Evolutionary conservation across 2,329 filamentous ascomycete species (phyloP).

Genomic region (Mycogone perniciosa): DNA sequence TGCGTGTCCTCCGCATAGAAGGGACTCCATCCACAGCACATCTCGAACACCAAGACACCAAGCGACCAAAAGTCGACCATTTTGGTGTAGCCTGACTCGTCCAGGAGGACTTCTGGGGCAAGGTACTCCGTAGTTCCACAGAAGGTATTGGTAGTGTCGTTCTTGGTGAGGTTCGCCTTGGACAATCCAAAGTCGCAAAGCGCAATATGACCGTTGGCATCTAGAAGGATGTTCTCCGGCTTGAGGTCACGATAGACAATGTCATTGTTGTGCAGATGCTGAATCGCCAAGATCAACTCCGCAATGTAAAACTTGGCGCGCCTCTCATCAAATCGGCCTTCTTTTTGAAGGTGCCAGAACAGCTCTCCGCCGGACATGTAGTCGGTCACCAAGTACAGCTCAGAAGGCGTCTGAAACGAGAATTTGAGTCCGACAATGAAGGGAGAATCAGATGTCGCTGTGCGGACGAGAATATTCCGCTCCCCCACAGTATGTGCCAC

Average conservation of each 20-base stretch:
- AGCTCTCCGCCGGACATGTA: constrained; percentile 99
- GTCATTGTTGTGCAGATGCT: constrained; percentile 92
- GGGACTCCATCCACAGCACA: constrained; percentile 99
- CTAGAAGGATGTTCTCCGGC: constrained; percentile 93
- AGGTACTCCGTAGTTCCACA: constrained; percentile 98
- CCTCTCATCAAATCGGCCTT: constrained; percentile 89
- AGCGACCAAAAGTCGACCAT: constrained; percentile 99
- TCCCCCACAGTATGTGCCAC: constrained; percentile 96
- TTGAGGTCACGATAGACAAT: constrained; percentile 98
- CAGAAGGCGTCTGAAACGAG: constrained; percentile 94
- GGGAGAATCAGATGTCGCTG: constrained; percentile 88
- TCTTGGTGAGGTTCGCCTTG: constrained; percentile 94
- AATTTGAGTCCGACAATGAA: constrained; percentile 99
- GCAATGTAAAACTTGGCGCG: constrained; percentile 98
- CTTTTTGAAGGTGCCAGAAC: constrained; percentile 98
- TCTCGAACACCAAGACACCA: constrained; percentile 95
- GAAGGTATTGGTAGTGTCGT: constrained; percentile 97
- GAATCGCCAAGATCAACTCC: constrained; percentile 88
- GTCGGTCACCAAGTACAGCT: constrained; percentile 96
- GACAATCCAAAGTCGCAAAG: constrained; percentile 96
- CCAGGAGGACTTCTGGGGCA: constrained; percentile 87
- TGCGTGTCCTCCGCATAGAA: constrained; percentile 99
- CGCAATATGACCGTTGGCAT: constrained; percentile 96
- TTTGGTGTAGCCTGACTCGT: constrained; percentile 97
- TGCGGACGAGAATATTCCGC: constrained; percentile 93